A percentile compares a stretch with the other conserved stretches of the same genome.
These are phyloP conservation scores for Eragrostis tef DNA, from an alignment of 202 grass and related monocot species.

Conservation along the genomic window DNA sequence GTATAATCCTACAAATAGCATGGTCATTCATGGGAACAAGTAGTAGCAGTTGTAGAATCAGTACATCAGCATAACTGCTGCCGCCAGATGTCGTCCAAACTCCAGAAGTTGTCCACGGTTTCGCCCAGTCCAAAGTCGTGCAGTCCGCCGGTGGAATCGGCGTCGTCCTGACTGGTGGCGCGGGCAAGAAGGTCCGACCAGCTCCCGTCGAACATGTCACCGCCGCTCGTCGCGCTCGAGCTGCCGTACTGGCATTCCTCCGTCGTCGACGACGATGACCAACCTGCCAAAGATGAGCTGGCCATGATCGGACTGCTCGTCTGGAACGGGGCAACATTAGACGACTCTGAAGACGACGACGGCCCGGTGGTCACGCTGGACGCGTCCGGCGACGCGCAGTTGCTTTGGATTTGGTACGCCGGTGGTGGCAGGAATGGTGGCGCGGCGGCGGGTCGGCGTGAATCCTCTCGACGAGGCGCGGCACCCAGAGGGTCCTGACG, in stretches of 20 bases:
- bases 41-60: neutral
- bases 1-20: neutral
- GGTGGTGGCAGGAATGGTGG: neutral
- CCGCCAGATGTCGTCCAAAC: slow-evolving; percentile 40
- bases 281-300: neutral
- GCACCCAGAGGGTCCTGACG: slow-evolving; percentile 80
- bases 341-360: slow-evolving; percentile 30
- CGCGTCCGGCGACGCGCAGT: neutral
- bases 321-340: slow-evolving; percentile 16
- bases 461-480: slow-evolving; percentile 82
- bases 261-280: neutral
- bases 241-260: slow-evolving; percentile 11
- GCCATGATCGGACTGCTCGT: slow-evolving; percentile 24
- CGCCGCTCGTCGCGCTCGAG: neutral
- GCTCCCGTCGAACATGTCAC: slow-evolving; percentile 53
- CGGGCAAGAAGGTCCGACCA: slow-evolving; percentile 56
- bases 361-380: slow-evolving; percentile 43
- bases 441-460: slow-evolving; percentile 43
- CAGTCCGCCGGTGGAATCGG: slow-evolving; percentile 27
- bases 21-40: neutral
- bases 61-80: slow-evolving; percentile 33
- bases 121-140: slow-evolving; percentile 23
- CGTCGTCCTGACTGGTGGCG: slow-evolving; percentile 33
- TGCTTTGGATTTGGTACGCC: neutral
- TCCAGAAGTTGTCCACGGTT: slow-evolving; percentile 43